phyloP scores from a whole-genome alignment of 768 basidiomycete species.

The Cubamyces sp. region DNA sequence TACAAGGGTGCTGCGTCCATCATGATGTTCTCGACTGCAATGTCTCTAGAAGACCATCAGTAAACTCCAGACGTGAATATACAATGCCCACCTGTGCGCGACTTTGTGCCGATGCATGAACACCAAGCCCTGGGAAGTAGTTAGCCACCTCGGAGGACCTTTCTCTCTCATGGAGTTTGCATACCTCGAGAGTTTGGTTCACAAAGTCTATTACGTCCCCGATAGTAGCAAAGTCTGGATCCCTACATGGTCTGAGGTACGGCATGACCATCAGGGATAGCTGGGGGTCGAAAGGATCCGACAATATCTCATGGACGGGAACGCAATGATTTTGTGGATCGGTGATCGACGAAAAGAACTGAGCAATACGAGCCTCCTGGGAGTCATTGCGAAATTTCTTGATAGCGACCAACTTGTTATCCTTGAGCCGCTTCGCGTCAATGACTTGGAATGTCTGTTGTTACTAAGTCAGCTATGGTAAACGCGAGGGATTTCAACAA shows the following conservation, averaged over 20 bases:
- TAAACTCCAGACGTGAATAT: no score
- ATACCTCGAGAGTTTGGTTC: conserved; percentile 27
- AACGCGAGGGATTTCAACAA: no score
- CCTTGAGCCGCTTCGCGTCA: conserved; percentile 21
- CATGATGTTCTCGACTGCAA: conserved; percentile 29
- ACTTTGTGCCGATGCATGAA: conserved; percentile 32
- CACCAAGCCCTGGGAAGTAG: conserved; percentile 16
- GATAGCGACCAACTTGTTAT: conserved; percentile 22
- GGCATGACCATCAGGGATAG: conserved; percentile 32
- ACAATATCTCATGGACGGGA: conserved; percentile 26
- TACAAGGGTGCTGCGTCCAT: conserved; percentile 29
- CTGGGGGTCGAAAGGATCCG: conserved; percentile 21
- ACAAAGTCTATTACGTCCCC: conserved; percentile 29
- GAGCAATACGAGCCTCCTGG: conserved; percentile 19
- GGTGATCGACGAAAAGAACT: conserved; percentile 17
- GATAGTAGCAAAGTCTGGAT: conserved; percentile 30
- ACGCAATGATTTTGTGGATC: conserved; percentile 32
- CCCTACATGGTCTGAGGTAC: conserved; percentile 31
- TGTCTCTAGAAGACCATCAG: conserved; percentile 2
- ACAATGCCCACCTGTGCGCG: conserved; percentile 27
- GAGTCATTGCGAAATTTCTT: conserved; percentile 9
- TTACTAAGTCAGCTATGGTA: not conserved
- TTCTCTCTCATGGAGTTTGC: not conserved
- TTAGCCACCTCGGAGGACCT: no score
- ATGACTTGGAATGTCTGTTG: conserved; percentile 12